Conservation (phyloP, 1,284 basidiomycete genomes). For the Peniophora sp. region DNA sequence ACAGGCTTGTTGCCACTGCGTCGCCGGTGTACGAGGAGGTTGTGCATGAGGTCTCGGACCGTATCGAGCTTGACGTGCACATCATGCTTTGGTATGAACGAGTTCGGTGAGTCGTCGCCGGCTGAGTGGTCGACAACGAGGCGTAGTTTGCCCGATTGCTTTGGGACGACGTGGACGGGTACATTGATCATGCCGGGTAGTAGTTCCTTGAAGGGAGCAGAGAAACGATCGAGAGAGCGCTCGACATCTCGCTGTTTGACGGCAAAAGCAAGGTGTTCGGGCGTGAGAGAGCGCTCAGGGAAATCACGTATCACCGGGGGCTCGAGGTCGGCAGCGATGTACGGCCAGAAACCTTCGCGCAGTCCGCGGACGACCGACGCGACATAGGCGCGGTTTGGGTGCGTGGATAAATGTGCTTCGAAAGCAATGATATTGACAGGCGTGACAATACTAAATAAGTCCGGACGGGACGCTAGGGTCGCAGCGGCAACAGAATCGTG, state of each 20-base stretch:
- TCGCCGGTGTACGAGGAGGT: constrained; percentile 11
- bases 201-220: constrained; percentile 25
- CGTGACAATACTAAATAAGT: constrained; percentile 27
- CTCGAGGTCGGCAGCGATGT: constrained; percentile 16
- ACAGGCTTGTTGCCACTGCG: constrained; percentile 9
- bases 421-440: constrained; percentile 26
- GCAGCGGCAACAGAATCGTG: constrained; percentile 2
- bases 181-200: constrained; percentile 38
- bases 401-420: constrained; percentile 17
- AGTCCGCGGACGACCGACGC: constrained; percentile 23
- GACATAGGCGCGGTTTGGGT: constrained; percentile 29
- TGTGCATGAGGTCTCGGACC: constrained; percentile 20
- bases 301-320: constrained; percentile 20
- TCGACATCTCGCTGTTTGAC: constrained; percentile 25
- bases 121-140: constrained; percentile 31
- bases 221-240: constrained; percentile 23
- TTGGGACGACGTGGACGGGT: constrained; percentile 33
- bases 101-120: constrained; percentile 26
- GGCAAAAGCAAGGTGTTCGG: constrained; percentile 17
- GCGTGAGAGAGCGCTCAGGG: constrained; percentile 6
- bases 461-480: constrained; percentile 8
- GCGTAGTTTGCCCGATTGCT: constrained; percentile 25
- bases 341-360: constrained; percentile 33
- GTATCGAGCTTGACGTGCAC: constrained; percentile 24
- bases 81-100: constrained; percentile 21